Base-by-base conservation (phyloP, 768 basidiomycete genomes). In the Lactarius trivialis region DNA sequence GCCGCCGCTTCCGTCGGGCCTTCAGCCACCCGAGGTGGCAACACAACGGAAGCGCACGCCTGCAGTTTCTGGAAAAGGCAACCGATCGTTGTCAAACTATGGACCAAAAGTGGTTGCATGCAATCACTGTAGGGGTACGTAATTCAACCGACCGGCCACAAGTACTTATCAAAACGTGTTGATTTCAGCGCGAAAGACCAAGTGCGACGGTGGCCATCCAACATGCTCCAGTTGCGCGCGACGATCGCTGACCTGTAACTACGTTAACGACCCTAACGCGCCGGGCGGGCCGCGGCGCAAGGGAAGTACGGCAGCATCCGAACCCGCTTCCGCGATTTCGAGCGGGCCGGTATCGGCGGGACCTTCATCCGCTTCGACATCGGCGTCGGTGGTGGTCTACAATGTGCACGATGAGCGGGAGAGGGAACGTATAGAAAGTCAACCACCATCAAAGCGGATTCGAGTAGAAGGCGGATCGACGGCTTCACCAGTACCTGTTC, bases 41-140 rank as follows among this genome's bases (percentile, higher is more conserved):
- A 65, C 68, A 28, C 60, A 65, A 48, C 82, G 83, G 30, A 84
- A 84, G 72, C 77, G 89, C 68, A 85, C 84, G 70, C 83, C 89
- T 54, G 81, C 86, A 15, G 55, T 60, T 58, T 49, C 84, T 84
- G 51, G 85, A 81, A 43, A 85, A 85, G 69, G 81, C 74, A 61
- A 77, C 76, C 58, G 82, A 85, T 65, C 79, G 81, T 68, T 74
- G 78, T 54, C 82, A 37, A 85, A 79, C 61, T 88, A 88, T 55
- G 90, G 90, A 12, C 88, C 89, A 51, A 92, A 92, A 70, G 87
- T 91, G 14, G 89, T 93, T 26, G 91, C 91, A 17, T 93, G 91
- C 74, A 91, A 92, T 73, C 90, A 90, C 71, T 93, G 91, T 74
- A 82, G 91, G 78, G 89, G 91, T 91, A 69, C 60, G 84, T 76